Conservation (phyloP, 2,329 filamentous ascomycete species). For the Amauroascus verrucosus region DNA sequence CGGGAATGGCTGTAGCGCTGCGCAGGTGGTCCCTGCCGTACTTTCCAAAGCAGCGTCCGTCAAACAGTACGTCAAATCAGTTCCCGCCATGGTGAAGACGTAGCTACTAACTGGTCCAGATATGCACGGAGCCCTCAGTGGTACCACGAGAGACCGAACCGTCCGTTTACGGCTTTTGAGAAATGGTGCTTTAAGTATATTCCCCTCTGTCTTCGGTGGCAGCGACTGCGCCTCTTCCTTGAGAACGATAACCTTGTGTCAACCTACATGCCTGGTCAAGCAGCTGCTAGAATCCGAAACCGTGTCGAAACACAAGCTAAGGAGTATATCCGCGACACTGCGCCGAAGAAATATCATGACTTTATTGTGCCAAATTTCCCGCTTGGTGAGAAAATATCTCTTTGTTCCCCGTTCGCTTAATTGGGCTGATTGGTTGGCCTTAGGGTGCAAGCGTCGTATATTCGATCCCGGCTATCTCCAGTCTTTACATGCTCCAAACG, state of each 20-base stretch:
- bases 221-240: conserved; percentile 19
- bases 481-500: conserved; percentile 9
- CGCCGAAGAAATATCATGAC: conserved; percentile 19
- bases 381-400: conserved; percentile 6
- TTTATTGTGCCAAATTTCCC: conserved; percentile 17
- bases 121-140: conserved; percentile 21
- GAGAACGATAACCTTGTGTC: conserved; percentile 16
- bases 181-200: conserved; percentile 24
- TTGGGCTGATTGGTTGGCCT: background rate
- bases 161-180: conserved; percentile 21
- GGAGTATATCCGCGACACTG: conserved; percentile 17
- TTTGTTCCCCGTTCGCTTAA: background rate
- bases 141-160: conserved; percentile 30
- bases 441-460: conserved; percentile 5
- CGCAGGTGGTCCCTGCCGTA: conserved; percentile 20
- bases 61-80: conserved; percentile 17
- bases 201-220: conserved; percentile 19
- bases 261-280: conserved; percentile 17
- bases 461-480: conserved; percentile 6
- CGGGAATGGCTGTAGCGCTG: conserved; percentile 24
- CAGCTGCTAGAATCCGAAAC: conserved; percentile 14
- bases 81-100: no score
- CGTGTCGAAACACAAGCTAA: conserved; percentile 14
- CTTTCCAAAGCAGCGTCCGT: conserved; percentile 15
- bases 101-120: background rate